Conservation (phyloP, 164 flowering plant species). For the Tinospora cordifolia region DNA sequence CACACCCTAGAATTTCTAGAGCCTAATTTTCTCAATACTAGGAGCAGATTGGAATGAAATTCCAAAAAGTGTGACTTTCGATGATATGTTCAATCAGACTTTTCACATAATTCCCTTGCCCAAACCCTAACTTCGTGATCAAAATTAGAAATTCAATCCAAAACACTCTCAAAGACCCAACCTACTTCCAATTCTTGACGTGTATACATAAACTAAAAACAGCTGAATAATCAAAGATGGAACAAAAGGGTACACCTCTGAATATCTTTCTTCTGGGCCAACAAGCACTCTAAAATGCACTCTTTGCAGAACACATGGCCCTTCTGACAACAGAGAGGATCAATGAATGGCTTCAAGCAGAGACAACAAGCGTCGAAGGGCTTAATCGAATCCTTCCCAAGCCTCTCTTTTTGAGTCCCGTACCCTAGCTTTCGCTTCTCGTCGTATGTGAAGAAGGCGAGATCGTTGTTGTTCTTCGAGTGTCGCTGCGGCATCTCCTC, state of each 20-base stretch:
- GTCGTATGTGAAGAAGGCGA: slow-evolving; percentile 95
- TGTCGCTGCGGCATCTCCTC: slow-evolving; percentile 42
- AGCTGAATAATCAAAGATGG: not conserved
- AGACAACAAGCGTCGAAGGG: slow-evolving; percentile 86
- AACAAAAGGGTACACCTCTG: slow-evolving; percentile 14
- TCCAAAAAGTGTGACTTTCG: too few species aligned
- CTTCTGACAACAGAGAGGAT: slow-evolving; percentile 79
- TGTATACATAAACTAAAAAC: not conserved
- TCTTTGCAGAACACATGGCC: slow-evolving; percentile 94
- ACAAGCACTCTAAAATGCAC: slow-evolving; percentile 81
- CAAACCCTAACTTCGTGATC: too few species aligned
- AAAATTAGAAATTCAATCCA: not conserved
- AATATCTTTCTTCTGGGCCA: slow-evolving; percentile 91
- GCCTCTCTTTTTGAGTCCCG: slow-evolving; percentile 91
- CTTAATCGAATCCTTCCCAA: slow-evolving; percentile 88
- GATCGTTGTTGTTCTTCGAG: slow-evolving; percentile 97
- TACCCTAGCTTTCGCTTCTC: slow-evolving; percentile 91
- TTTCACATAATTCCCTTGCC: too few species aligned
- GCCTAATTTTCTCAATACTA: too few species aligned
- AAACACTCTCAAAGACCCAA: not conserved
- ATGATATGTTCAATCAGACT: too few species aligned
- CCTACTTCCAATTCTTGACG: not conserved
- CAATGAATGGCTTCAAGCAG: slow-evolving; percentile 83
- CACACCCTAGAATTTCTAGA: too few species aligned
- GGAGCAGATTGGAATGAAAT: too few species aligned